These are phyloP conservation scores for Cladophialophora carrionii DNA, from an alignment of 2,329 filamentous ascomycete species.

Conservation along the genomic window DNA sequence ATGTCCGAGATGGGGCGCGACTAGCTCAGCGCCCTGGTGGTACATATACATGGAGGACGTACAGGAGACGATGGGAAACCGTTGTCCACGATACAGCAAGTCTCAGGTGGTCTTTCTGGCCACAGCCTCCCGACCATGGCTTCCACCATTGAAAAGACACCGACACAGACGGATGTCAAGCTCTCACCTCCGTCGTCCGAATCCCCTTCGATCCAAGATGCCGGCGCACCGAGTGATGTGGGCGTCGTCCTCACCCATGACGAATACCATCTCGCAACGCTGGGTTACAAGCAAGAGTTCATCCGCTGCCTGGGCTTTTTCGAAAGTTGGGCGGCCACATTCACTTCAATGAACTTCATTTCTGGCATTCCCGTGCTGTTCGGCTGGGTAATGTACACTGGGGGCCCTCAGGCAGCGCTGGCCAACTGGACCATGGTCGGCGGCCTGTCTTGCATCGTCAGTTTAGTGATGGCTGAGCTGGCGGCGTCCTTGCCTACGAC, in stretches of 20 bases:
- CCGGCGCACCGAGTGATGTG: background rate
- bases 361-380: slow-evolving; percentile 48
- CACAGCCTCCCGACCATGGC: slow-evolving; percentile 13
- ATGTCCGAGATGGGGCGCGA: slow-evolving; percentile 17
- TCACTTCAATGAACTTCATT: slow-evolving; percentile 46
- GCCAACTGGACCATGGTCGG: slow-evolving; percentile 49
- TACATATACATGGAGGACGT: background rate
- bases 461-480: slow-evolving; percentile 47
- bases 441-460: slow-evolving; percentile 44
- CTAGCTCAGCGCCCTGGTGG: background rate
- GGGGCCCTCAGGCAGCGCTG: slow-evolving; percentile 47
- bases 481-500: slow-evolving; percentile 46
- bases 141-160: slow-evolving; percentile 18
- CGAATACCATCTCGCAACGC: slow-evolving; percentile 43
- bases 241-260: slow-evolving; percentile 37
- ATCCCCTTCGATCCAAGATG: slow-evolving; percentile 24
- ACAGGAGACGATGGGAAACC: no score
- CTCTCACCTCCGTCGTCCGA: slow-evolving; percentile 14
- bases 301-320: slow-evolving; percentile 45
- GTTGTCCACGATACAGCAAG: background rate
- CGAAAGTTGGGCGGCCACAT: slow-evolving; percentile 47
- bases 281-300: slow-evolving; percentile 47
- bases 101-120: background rate
- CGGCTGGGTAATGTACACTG: slow-evolving; percentile 48
- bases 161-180: slow-evolving; percentile 23